Conservation (phyloP, 371 early-diverging fungal species). For the Cokeromyces recurvatus region DNA sequence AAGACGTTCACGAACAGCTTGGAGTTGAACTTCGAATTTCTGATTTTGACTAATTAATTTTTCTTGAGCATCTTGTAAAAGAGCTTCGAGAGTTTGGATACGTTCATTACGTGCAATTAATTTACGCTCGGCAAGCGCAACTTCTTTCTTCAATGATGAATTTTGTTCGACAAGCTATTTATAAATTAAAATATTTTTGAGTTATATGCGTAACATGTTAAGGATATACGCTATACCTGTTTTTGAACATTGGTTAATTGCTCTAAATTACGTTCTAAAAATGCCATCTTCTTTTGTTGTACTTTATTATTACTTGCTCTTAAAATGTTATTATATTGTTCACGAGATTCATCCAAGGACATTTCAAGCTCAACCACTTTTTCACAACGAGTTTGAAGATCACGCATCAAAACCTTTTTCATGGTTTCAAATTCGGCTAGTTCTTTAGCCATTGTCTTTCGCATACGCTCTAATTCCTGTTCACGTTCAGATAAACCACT, state of each 20-base stretch:
- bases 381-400: slow-evolving; percentile 92
- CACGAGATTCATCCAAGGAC: slow-evolving; percentile 85
- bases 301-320: slow-evolving; percentile 74
- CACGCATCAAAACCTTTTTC: slow-evolving; percentile 93
- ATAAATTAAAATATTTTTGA: background rate
- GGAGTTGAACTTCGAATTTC: slow-evolving; percentile 74
- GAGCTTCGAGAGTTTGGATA: slow-evolving; percentile 80
- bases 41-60: slow-evolving; percentile 74
- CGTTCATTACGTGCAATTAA: slow-evolving; percentile 86
- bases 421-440: slow-evolving; percentile 89
- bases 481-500: slow-evolving; percentile 57
- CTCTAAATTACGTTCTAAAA: slow-evolving; percentile 91
- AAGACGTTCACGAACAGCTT: slow-evolving; percentile 66
- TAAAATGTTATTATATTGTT: slow-evolving; percentile 80
- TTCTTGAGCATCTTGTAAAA: slow-evolving; percentile 73
- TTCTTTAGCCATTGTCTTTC: slow-evolving; percentile 85
- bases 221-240: slow-evolving; percentile 38
- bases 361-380: slow-evolving; percentile 92
- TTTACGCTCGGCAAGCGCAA: slow-evolving; percentile 87
- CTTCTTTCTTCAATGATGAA: slow-evolving; percentile 86
- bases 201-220: background rate
- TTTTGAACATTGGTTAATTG: slow-evolving; percentile 90
- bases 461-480: slow-evolving; percentile 80
- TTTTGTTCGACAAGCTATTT: slow-evolving; percentile 86
- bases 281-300: slow-evolving; percentile 89